phyloP scores from a whole-genome alignment of 345 rosid species.

The Euphorbia peplus region DNA sequence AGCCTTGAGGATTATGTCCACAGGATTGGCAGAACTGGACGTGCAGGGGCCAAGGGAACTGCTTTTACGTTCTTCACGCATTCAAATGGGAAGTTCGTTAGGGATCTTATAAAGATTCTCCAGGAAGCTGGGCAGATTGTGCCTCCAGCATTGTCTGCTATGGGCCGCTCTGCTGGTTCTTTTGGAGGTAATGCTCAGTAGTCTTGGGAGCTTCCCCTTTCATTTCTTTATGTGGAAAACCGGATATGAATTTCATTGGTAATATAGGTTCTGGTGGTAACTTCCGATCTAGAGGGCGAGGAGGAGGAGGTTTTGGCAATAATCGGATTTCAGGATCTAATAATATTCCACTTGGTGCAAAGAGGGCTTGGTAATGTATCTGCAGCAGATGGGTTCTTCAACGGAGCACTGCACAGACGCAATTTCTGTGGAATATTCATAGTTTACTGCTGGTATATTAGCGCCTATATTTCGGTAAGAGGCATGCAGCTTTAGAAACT shows the following conservation, averaged over 20 bases:
- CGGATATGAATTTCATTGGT: neutral
- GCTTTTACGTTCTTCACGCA: slow-evolving; percentile 82
- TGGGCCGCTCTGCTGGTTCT: slow-evolving; percentile 51
- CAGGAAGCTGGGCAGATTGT: slow-evolving; percentile 88
- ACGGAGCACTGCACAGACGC: neutral
- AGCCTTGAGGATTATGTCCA: slow-evolving; percentile 92
- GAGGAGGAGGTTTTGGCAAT: slow-evolving; percentile 71
- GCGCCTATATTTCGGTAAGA: neutral
- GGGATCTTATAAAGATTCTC: slow-evolving; percentile 81
- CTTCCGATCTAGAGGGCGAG: slow-evolving; percentile 76
- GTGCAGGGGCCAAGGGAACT: slow-evolving; percentile 96
- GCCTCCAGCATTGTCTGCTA: slow-evolving; percentile 55
- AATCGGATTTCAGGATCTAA: slow-evolving; percentile 71
- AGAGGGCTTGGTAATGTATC: slow-evolving; percentile 51
- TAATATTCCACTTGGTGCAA: slow-evolving; percentile 63
- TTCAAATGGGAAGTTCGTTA: slow-evolving; percentile 77
- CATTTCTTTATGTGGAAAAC: neutral
- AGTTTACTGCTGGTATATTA: neutral
- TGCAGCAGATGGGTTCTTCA: neutral
- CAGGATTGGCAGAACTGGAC: slow-evolving; percentile 96
- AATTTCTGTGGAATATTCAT: too few relatives aligned
- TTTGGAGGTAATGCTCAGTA: slow-evolving; percentile 45
- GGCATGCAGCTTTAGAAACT: neutral
- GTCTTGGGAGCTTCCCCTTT: slow-evolving; percentile 4
- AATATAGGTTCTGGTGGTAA: slow-evolving; percentile 52